Evolutionary conservation across 1,284 basidiomycete species (phyloP), one percentile per base, ranked within the genome.

Genomic region (Exobasidium rhododendri): DNA sequence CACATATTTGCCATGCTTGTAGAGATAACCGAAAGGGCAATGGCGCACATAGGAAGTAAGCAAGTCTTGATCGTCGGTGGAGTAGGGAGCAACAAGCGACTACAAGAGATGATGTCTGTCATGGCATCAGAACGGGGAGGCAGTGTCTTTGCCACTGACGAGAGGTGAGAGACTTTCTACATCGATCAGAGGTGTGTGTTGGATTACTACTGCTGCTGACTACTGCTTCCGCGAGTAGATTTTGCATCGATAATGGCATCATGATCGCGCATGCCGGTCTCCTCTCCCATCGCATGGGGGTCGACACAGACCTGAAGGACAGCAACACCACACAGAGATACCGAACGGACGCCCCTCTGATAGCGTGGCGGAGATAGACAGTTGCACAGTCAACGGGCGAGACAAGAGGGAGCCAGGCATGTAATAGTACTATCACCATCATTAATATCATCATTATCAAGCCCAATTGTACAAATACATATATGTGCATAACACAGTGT

Each of bases 181-280:
- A n/a, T n/a, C n/a, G n/a, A n/a, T 14, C 22, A n/a, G n/a, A n/a
- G n/a, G n/a, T n/a, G n/a, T n/a, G n/a, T n/a, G n/a, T n/a, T n/a
- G n/a, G n/a, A n/a, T n/a, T n/a, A n/a, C n/a, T n/a, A n/a, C n/a
- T n/a, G n/a, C n/a, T n/a, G n/a, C n/a, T n/a, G n/a, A n/a, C n/a
- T n/a, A n/a, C 56, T 29, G 20, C 20, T 17, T 47, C 62, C 6
- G 5, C 4, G 70, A 94, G 93, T 59, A 40, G 35, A 17, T 97
- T 96, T 81, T 97, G 94, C 81, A 97, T 99, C 66, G 96, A 99
- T 81, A 99, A 99, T 75, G 96, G 96, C 2, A 94, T 98, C 75
- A 99, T 99, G 96, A 98, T 99, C 61, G 96, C 96, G 0, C 96
- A 99, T 80, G 96, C 96, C 1, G 94, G 94, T 28, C 83, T 99